A percentile compares a stretch with the other conserved stretches of the same genome.
phyloP scores from a whole-genome alignment of 2,329 filamentous ascomycete species.

The Leptodontidium sp. region DNA sequence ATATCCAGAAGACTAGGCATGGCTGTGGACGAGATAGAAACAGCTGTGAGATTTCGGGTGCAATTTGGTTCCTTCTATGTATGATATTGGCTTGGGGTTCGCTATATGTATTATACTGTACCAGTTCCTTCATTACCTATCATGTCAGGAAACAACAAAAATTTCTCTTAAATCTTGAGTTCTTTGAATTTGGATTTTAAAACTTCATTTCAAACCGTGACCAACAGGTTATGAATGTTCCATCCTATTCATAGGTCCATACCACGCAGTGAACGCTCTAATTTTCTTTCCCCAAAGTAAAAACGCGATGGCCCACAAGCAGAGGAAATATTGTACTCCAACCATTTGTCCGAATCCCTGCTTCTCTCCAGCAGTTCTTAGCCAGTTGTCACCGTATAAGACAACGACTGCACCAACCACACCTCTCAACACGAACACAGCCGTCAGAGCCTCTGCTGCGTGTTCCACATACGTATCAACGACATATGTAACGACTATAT shows the following conservation, averaged over 20 bases:
- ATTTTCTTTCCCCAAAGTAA: conserved; percentile 25
- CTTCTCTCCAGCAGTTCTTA: conserved; percentile 34
- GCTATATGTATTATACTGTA: neutral
- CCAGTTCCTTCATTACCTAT: neutral
- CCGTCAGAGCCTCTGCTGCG: conserved; percentile 44
- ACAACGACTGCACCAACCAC: conserved; percentile 42
- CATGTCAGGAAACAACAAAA: neutral
- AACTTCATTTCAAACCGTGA: too few relatives aligned
- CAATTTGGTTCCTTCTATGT: neutral
- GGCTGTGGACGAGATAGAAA: neutral
- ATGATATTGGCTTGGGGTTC: neutral
- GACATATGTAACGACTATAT: conserved; percentile 44
- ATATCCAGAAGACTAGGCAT: conserved; percentile 29
- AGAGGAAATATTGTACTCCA: conserved; percentile 25
- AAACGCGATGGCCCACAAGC: conserved; percentile 24
- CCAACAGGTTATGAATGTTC: neutral
- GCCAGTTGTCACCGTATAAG: conserved; percentile 42
- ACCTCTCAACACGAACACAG: conserved; percentile 45
- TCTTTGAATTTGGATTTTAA: too few relatives aligned
- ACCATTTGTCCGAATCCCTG: conserved; percentile 43
- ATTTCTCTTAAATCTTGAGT: neutral
- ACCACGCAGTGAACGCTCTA: conserved; percentile 22
- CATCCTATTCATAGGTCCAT: conserved; percentile 16
- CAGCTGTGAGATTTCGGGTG: too few relatives aligned
- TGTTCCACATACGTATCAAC: conserved; percentile 43